A percentile compares a stretch with the other conserved stretches of the same genome.
Evolutionary conservation across 345 rosid species (phyloP).

Genomic region (Arabidopsis thaliana): DNA sequence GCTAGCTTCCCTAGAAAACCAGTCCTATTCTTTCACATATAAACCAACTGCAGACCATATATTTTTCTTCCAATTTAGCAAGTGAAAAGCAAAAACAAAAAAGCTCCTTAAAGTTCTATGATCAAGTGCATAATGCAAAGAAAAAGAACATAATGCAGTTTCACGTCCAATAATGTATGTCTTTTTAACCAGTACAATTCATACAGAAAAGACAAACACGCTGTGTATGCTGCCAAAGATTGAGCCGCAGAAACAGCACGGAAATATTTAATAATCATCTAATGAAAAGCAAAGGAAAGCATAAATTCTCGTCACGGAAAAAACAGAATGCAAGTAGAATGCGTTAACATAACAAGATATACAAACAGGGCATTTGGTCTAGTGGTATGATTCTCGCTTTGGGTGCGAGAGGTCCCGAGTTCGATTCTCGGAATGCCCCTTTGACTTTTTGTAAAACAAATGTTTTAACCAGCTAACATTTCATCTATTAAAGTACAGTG

Average conservation of each 20-base stretch:
- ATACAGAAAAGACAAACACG: neutral
- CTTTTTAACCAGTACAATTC: neutral
- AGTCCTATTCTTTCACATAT: too few species aligned
- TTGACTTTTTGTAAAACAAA: neutral
- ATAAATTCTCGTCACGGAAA: neutral
- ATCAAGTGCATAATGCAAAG: neutral
- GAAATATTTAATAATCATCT: neutral
- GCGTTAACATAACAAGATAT: neutral
- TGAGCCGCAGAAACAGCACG: neutral
- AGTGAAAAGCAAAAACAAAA: neutral
- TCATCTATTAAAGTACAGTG: neutral
- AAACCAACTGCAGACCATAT: neutral
- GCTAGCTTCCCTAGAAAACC: too few species aligned
- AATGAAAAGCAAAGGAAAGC: neutral
- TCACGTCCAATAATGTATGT: neutral
- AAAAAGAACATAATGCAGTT: neutral
- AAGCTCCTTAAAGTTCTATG: neutral
- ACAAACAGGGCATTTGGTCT: constrained; percentile 64
- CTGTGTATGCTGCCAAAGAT: neutral
- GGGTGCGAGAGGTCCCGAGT: constrained; percentile 88
- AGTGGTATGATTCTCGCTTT: constrained; percentile 88
- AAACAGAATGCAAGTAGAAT: too few species aligned
- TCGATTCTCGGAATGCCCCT: constrained; percentile 69
- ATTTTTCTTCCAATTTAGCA: neutral
- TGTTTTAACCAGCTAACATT: neutral